Base-by-base conservation (phyloP, 192 early-diverging fungal species). In the Lunasporangiospora selenospora region DNA sequence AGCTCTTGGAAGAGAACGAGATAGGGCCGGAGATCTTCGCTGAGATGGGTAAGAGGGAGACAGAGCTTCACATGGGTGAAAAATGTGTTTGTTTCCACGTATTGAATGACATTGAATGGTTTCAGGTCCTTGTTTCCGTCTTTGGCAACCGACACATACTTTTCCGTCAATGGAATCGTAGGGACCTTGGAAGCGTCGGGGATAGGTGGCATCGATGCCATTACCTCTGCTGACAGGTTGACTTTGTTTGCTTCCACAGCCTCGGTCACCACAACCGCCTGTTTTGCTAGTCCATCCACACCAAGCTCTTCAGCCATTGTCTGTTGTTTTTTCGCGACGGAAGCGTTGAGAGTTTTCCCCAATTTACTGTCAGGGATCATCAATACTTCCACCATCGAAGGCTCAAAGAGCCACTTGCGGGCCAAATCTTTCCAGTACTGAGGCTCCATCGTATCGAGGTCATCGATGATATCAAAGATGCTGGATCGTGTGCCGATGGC, bases 1-100 rank as follows among this genome's bases (percentile, higher is more conserved):
- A 92, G 76, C 45, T 90, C 92, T 42, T 91, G 88, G 78, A 93
- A 91, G 41, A 94, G 77, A 9, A 86, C 83, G 34, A 94, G 53
- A 76, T 85, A 92, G 12, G 87, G 84, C 8, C 87, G 84, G 26
- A 91, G 76, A 16, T 79, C 61, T 16, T 79, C 79, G n/a, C 87
- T 81, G 1, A 95, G 53, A n/a, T 58, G 48, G 12, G 39, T 52
- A 29, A 66, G 62, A 45, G 81, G 88, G 31, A 81, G 81, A 55
- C 75, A 85, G 2, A 95, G 40, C 33, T 82, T 77, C 23, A 88
- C 34, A 33, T 86, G 80, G 0, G 80, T 64, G 55, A 94, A 92
- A 29, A 78, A 77, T 0, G 93, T 92, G 49, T 90, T 86, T 9
- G 88, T 80, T 37, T 78, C 53, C 7, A 94, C 80, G 9, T 90